Evolutionary conservation across 2,329 filamentous ascomycete species (phyloP).

Genomic region (Chrysosporium queenslandicum): DNA sequence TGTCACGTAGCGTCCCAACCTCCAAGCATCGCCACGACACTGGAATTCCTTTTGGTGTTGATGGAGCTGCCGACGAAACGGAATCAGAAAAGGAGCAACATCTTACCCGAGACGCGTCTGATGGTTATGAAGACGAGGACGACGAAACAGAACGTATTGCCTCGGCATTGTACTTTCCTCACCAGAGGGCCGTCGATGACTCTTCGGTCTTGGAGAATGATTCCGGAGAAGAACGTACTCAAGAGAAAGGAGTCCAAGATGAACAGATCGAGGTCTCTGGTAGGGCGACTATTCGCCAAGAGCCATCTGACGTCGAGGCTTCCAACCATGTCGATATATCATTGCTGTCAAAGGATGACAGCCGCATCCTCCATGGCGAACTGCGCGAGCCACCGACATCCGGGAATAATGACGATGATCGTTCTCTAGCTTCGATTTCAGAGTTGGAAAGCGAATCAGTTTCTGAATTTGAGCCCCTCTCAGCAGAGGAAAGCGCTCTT

Average conservation of each 20-base stretch:
- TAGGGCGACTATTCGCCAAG: constrained; percentile 4
- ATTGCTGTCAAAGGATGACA: constrained; percentile 50
- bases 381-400: constrained; percentile 36
- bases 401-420: constrained; percentile 22
- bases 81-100: neutral
- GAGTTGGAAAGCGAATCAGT: constrained; percentile 33
- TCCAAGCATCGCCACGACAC: neutral
- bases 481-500: constrained; percentile 34
- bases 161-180: constrained; percentile 55
- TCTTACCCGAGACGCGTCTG: neutral
- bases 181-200: constrained; percentile 44
- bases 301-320: neutral
- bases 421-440: constrained; percentile 29
- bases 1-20: constrained; percentile 1
- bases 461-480: constrained; percentile 38
- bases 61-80: neutral
- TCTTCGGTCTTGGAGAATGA: constrained; percentile 2
- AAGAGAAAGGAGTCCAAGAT: constrained; percentile 11
- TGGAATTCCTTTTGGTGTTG: neutral
- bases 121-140: constrained; percentile 29
- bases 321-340: constrained; percentile 52
- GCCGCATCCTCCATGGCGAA: constrained; percentile 52
- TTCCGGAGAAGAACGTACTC: neutral
- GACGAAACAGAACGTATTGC: constrained; percentile 55
- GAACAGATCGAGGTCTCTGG: constrained; percentile 10